Conservation (phyloP, 2,329 filamentous ascomycete genomes). For the Alternaria hordeiaustralica region DNA sequence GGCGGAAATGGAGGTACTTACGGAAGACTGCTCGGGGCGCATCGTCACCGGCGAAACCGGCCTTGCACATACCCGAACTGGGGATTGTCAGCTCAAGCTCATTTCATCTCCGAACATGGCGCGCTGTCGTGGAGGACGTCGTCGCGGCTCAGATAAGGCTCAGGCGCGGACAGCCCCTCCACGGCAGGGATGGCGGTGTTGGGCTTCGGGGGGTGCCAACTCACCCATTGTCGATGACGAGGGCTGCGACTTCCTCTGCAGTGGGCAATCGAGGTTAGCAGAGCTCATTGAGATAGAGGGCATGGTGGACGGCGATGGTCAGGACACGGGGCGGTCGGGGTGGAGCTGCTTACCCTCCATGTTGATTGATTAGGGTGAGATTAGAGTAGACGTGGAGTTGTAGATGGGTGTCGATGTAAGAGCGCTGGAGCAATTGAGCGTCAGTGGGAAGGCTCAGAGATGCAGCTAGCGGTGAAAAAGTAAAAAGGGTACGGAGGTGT, state of each 20-base stretch:
- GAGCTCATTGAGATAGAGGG: constrained; percentile 39
- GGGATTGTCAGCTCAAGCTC: constrained; percentile 47
- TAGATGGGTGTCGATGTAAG: constrained; percentile 38
- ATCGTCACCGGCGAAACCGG: constrained; percentile 99
- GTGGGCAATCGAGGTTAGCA: constrained; percentile 42
- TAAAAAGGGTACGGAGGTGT: constrained; percentile 32
- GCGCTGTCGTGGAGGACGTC: constrained; percentile 31
- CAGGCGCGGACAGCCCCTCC: constrained; percentile 45
- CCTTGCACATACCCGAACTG: constrained; percentile 99
- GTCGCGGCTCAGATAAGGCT: constrained; percentile 30
- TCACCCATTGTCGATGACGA: constrained; percentile 99
- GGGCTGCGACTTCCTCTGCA: constrained; percentile 99
- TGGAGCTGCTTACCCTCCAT: constrained; percentile 71
- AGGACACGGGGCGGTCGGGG: constrained; percentile 23
- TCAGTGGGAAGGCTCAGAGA: constrained; percentile 36
- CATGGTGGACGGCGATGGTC: constrained; percentile 25
- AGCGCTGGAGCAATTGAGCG: constrained; percentile 38
- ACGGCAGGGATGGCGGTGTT: constrained; percentile 45
- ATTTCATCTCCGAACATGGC: constrained; percentile 25
- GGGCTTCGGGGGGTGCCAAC: constrained; percentile 53
- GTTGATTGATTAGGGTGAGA: constrained; percentile 55
- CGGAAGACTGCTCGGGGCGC: constrained; percentile 99
- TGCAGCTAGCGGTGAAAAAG: constrained; percentile 29
- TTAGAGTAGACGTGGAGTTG: constrained; percentile 43
- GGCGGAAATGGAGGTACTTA: constrained; percentile 66